Conservation (phyloP, 345 rosid genomes). For the Salix suchowensis region DNA sequence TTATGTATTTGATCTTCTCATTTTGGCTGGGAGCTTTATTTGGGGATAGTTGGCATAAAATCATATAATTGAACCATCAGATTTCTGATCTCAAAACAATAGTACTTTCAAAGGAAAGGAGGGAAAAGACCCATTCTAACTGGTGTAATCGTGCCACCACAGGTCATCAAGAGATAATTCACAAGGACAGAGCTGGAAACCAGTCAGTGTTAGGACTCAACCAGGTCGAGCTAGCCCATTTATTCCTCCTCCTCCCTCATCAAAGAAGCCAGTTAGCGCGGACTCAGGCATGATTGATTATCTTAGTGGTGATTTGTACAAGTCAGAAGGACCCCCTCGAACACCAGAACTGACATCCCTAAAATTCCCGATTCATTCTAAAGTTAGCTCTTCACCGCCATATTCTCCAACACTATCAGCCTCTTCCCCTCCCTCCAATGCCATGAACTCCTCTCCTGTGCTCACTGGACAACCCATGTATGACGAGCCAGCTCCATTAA, state of each 20-base stretch:
- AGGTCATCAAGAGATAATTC: conserved; percentile 65
- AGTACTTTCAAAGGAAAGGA: neutral
- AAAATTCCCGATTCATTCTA: conserved; percentile 29
- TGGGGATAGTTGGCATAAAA: neutral
- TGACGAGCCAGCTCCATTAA: conserved; percentile 43
- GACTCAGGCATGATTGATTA: conserved; percentile 55
- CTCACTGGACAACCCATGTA: conserved; percentile 43
- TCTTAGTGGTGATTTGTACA: conserved; percentile 88
- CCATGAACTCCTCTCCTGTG: conserved; percentile 17
- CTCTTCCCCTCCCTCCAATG: conserved; percentile 19
- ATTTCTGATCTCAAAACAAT: neutral
- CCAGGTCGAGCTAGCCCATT: conserved; percentile 40
- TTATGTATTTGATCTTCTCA: neutral
- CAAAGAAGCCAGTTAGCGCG: conserved; percentile 56
- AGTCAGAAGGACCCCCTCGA: conserved; percentile 43
- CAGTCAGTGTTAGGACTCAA: conserved; percentile 30
- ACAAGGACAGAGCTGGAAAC: conserved; percentile 44
- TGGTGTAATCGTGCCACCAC: conserved; percentile 15
- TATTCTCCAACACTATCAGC: conserved; percentile 27
- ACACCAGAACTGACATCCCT: conserved; percentile 29
- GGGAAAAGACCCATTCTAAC: conserved; percentile 2
- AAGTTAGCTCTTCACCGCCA: conserved; percentile 37
- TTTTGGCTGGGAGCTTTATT: neutral
- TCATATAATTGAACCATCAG: neutral
- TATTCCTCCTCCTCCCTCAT: conserved; percentile 82